These are phyloP conservation scores for Tubosaeta brunneosetosa DNA, from an alignment of 768 basidiomycete genomes.

Conservation along the genomic window DNA sequence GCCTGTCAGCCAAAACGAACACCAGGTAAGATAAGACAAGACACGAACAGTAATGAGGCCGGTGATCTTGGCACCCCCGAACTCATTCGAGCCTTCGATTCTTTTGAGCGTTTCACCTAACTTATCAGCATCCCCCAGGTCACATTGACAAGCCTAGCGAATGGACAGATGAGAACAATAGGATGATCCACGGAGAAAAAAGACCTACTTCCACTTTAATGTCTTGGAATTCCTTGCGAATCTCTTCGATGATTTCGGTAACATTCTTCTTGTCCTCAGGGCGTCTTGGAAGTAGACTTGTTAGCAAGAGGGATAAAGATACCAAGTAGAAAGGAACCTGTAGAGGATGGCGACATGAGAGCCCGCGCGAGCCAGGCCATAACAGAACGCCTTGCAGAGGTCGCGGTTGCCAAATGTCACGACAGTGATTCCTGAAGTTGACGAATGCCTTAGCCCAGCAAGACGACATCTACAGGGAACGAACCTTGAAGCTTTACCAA, in stretches of 20 bases:
- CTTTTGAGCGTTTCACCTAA: slow-evolving; percentile 41
- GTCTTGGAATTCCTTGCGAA: slow-evolving; percentile 42
- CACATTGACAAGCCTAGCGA: slow-evolving; percentile 56
- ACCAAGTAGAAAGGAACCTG: slow-evolving; percentile 28
- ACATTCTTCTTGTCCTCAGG: slow-evolving; percentile 46
- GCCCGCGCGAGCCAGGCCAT: slow-evolving; percentile 50
- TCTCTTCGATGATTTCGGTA: slow-evolving; percentile 28
- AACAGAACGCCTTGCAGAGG: slow-evolving; percentile 52
- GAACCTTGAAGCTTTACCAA: slow-evolving; percentile 28
- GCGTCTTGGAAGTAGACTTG: slow-evolving; percentile 26
- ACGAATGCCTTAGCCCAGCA: neutral
- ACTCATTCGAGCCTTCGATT: slow-evolving; percentile 40
- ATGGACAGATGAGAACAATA: neutral
- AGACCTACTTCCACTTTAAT: slow-evolving; percentile 35
- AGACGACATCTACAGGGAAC: neutral
- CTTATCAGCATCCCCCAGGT: slow-evolving; percentile 46
- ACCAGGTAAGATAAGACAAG: accelerated
- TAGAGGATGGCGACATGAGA: slow-evolving; percentile 61
- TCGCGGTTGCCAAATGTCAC: slow-evolving; percentile 62
- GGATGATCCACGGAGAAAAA: neutral
- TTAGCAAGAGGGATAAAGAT: neutral
- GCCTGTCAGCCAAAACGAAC: neutral
- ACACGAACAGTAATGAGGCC: slow-evolving; percentile 53
- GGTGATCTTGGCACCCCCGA: slow-evolving; percentile 36
- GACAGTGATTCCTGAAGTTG: slow-evolving; percentile 42